Percentiles rank a stretch among this genome's conserved stretches.
phyloP scores from a whole-genome alignment of 2,329 filamentous ascomycete genomes.

The Penicillium hordei region DNA sequence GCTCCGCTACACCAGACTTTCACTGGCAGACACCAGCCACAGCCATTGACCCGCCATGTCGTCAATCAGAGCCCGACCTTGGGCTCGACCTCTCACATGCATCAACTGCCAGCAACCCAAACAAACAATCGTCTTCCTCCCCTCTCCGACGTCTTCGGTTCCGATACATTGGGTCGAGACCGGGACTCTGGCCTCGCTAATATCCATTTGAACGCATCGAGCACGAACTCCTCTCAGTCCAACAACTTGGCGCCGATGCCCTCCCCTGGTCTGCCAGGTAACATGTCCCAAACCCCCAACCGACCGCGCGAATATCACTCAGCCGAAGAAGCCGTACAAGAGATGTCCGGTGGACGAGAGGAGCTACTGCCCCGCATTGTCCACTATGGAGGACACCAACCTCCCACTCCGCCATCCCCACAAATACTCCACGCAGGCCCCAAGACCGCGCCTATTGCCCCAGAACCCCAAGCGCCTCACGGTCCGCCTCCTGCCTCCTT shows the following conservation, averaged over 20 bases:
- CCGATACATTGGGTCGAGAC: slow-evolving; percentile 62
- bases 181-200: slow-evolving; percentile 36
- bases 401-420: slow-evolving; percentile 84
- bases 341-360: slow-evolving; percentile 84
- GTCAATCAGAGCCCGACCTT: slow-evolving; percentile 80
- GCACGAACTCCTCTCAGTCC: slow-evolving; percentile 62
- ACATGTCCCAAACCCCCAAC: slow-evolving; percentile 52
- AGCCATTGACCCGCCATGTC: slow-evolving; percentile 73
- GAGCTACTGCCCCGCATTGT: slow-evolving; percentile 91
- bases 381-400: slow-evolving; percentile 92
- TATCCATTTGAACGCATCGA: slow-evolving; percentile 58
- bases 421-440: slow-evolving; percentile 30
- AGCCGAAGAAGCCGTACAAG: slow-evolving; percentile 90
- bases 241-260: slow-evolving; percentile 68
- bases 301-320: slow-evolving; percentile 87
- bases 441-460: slow-evolving; percentile 28
- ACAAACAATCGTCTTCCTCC: slow-evolving; percentile 90
- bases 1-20: slow-evolving; percentile 94
- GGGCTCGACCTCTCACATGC: slow-evolving; percentile 82
- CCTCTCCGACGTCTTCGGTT: slow-evolving; percentile 89
- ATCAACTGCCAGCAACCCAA: slow-evolving; percentile 83
- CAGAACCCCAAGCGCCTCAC: slow-evolving; percentile 61
- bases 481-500: slow-evolving; percentile 57
- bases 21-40: slow-evolving; percentile 79
- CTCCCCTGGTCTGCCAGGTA: slow-evolving; percentile 70